Percentiles rank a stretch among this genome's conserved stretches.
Conservation (phyloP, 2,329 filamentous ascomycete genomes). For the Apiospora phragmitis region DNA sequence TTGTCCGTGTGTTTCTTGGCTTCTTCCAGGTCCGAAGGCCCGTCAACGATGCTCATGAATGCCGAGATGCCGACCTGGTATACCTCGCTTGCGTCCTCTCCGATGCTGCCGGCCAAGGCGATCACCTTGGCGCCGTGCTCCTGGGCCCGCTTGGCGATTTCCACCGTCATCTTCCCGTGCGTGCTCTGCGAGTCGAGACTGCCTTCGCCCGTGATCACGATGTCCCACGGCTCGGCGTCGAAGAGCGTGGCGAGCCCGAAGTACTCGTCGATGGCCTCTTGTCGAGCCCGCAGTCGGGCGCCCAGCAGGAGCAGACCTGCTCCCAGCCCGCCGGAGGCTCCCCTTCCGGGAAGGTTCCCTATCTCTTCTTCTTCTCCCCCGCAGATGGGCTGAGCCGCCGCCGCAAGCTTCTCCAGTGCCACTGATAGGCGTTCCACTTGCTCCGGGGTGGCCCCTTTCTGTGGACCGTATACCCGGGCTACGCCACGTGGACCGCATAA, state of each 20-base stretch:
- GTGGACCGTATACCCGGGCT: slow-evolving; percentile 50
- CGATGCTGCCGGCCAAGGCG: slow-evolving; percentile 39
- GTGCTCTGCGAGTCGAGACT: slow-evolving; percentile 53
- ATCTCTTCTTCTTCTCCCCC: slow-evolving; percentile 33
- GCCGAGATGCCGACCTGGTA: slow-evolving; percentile 36
- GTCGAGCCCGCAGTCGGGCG: slow-evolving; percentile 45
- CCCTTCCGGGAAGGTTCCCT: slow-evolving; percentile 43
- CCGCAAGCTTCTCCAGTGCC: slow-evolving; percentile 44
- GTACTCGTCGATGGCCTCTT: slow-evolving; percentile 52
- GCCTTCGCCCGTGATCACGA: slow-evolving; percentile 54
- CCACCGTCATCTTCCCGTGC: slow-evolving; percentile 53
- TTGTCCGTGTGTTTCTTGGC: slow-evolving; percentile 28
- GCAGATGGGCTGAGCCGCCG: slow-evolving; percentile 34
- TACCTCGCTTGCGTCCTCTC: slow-evolving; percentile 29
- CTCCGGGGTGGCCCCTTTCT: slow-evolving; percentile 47
- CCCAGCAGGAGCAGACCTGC: slow-evolving; percentile 50
- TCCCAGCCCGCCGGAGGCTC: slow-evolving; percentile 53
- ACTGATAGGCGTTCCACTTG: slow-evolving; percentile 43
- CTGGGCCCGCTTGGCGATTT: slow-evolving; percentile 50
- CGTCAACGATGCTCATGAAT: slow-evolving; percentile 31
- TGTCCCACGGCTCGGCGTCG: slow-evolving; percentile 42
- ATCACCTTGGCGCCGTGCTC: slow-evolving; percentile 45
- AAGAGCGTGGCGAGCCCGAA: slow-evolving; percentile 48
- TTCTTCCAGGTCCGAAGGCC: slow-evolving; percentile 27
- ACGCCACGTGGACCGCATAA: slow-evolving; percentile 50